Evolutionary conservation across 495 filamentous ascomycete species (phyloP).

Genomic region (Tuber calosporum): DNA sequence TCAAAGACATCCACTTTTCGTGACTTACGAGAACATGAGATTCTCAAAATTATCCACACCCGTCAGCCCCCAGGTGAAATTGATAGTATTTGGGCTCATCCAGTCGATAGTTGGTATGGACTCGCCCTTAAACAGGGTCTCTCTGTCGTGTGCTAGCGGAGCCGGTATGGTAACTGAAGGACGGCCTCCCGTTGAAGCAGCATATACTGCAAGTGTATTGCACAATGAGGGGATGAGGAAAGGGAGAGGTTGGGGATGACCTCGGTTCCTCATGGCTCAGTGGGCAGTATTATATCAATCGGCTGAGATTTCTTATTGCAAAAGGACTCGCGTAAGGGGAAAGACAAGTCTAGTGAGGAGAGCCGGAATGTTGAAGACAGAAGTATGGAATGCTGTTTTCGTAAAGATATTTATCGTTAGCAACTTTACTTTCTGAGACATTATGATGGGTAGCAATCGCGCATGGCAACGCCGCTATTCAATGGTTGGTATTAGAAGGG

Average conservation of each 20-base stretch:
- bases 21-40: slow-evolving; percentile 38
- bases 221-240: slow-evolving; percentile 14
- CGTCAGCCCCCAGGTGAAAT: slow-evolving; percentile 41
- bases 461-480: neutral
- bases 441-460: neutral
- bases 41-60: slow-evolving; percentile 42
- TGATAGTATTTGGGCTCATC: slow-evolving; percentile 34
- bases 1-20: slow-evolving; percentile 3
- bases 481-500: neutral
- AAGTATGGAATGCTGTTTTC: neutral
- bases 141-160: slow-evolving; percentile 11
- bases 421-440: neutral
- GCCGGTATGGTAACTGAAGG: slow-evolving; percentile 1
- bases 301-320: neutral
- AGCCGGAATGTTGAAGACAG: neutral
- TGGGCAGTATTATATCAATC: slow-evolving; percentile 9
- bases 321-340: neutral
- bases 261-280: slow-evolving; percentile 18
- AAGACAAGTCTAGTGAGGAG: neutral
- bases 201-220: slow-evolving; percentile 18
- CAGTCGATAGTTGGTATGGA: slow-evolving; percentile 32
- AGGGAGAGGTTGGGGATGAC: slow-evolving; percentile 9
- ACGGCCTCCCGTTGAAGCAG: slow-evolving; percentile 5
- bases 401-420: neutral
- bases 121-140: slow-evolving; percentile 32